Percentiles rank a stretch among this genome's conserved stretches.
These are phyloP conservation scores for Paraconiothyrium sp. DNA, from an alignment of 2,329 filamentous ascomycete genomes.

Conservation along the genomic window DNA sequence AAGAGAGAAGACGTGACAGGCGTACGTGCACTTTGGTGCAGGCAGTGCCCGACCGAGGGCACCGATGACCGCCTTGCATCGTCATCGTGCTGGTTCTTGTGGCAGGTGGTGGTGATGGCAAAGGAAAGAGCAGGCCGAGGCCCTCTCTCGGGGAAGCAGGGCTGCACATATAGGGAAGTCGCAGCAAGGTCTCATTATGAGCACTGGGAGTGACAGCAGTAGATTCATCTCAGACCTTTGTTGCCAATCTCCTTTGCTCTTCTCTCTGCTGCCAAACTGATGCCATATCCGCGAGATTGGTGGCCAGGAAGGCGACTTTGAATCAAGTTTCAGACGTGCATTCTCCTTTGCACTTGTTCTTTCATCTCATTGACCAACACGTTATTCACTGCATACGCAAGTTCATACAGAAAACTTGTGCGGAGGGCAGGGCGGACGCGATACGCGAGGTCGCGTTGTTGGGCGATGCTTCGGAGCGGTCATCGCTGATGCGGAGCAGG, in stretches of 20 bases:
- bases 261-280: too few species aligned
- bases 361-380: too few species aligned
- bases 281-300: too few species aligned
- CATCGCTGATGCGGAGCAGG: neutral
- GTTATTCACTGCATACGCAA: neutral
- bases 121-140: neutral
- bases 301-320: too few species aligned
- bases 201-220: neutral
- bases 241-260: too few species aligned
- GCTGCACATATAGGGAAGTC: neutral
- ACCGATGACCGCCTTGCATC: neutral
- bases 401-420: neutral
- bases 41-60: neutral
- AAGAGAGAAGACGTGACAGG: slow-evolving; percentile 21
- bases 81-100: neutral
- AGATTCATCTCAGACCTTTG: neutral
- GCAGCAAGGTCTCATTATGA: neutral
- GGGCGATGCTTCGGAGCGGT: neutral
- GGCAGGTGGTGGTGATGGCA: slow-evolving; percentile 1
- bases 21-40: neutral
- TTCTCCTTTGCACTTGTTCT: too few species aligned
- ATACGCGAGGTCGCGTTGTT: neutral
- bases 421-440: neutral
- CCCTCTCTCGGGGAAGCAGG: neutral
- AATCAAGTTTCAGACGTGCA: too few species aligned